Evolutionary conservation across 345 rosid genomes (phyloP), one percentile per base, ranked within the genome.

Genomic region (Citrus glauca): DNA sequence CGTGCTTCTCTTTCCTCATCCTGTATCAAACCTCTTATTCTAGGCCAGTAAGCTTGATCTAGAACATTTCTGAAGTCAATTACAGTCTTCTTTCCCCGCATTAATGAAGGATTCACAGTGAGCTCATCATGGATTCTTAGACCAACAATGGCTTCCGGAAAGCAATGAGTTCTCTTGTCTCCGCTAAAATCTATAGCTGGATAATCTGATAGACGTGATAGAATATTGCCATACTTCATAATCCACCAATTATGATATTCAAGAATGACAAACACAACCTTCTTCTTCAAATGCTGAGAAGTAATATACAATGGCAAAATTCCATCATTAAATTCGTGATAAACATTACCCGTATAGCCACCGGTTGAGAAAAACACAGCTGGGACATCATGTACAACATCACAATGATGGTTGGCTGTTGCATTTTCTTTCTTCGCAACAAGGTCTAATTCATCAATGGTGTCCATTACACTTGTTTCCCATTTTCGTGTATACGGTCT

Each of bases 161-260:
- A 94, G 92, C 98, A 92, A 84, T 92, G 95, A 1, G 86, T 89
- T 80, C 93, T 86, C 62, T 87, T 78, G 76, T 94, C 98, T 62
- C 91, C 84, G 2, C 33, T 82, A 71, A 85, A 92, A 82, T 94
- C 92, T 3, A 94, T 79, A 0, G 85, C 50, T 0, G 97, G 89
- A 82, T 87, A 88, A 69, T 88, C 87, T 0, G 98, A 77, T 25
- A 94, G 91, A 40, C 61, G 89, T 2, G 92, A 80, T 33, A 94
- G 86, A 66, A 94, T 80, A n/a, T 90, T 38, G 4, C 87, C 91
- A 27, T 94, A 94, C 81, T 94, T 94, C 81, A 75, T 84, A 45
- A 91, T 85, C 98, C 98, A 94, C 98, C 98, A 94, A 66, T 79
- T 50, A 78, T 89, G 97, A 76, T 94, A 94, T 78, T 94, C 98